Base-by-base conservation (phyloP, 2,329 filamentous ascomycete species). In the Nemania abortiva region DNA sequence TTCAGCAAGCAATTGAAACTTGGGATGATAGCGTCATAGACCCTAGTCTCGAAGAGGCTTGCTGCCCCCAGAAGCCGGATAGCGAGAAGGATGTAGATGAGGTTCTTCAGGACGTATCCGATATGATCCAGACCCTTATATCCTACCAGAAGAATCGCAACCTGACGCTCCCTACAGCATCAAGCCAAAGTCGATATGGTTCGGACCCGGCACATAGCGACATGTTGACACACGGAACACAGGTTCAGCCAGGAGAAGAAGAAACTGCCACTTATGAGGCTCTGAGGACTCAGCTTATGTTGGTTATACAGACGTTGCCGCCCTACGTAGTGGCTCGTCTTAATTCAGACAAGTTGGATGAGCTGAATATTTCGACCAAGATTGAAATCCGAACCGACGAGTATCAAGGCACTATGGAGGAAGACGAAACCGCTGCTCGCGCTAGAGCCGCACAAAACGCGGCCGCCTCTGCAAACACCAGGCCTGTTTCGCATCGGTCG, bases 291-390 rank as follows among this genome's bases (percentile, higher is more conserved):
- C 93, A 95, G 77, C 83, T 97, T 22, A 84, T 89, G 0, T 83
- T 94, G 34, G 89, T 97, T 70, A 87, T 97, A 69, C 87, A 91
- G 72, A 89, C 87, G 47, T 82, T 97, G 11, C 94, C 94, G 1
- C 94, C 94, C 1, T 96, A 94, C 77, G 92, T 92, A 1, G 92
- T 97, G 27, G 91, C 94, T 6, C 95, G 96, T 76, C 84, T 97
- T 70, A 91, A 97, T 75, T 94, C 94, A 10, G 92, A 97, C 77
- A 92, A 94, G 78, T 82, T 97, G n/a, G 91, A 91, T 34, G 92
- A 94, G 66, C 84, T 97, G 56, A 91, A 93, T 70, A 91, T 97
- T 77, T 95, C 91, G 81, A 93, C 90, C 54, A 93, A 90, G 77
- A 87, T 97, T 22, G 82, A 93, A 68, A 84, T 97, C 55, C 89